Evolutionary conservation across 140 eudicot species (phyloP), one percentile per base, ranked within the genome.

Genomic region (Senecio squalidus): DNA sequence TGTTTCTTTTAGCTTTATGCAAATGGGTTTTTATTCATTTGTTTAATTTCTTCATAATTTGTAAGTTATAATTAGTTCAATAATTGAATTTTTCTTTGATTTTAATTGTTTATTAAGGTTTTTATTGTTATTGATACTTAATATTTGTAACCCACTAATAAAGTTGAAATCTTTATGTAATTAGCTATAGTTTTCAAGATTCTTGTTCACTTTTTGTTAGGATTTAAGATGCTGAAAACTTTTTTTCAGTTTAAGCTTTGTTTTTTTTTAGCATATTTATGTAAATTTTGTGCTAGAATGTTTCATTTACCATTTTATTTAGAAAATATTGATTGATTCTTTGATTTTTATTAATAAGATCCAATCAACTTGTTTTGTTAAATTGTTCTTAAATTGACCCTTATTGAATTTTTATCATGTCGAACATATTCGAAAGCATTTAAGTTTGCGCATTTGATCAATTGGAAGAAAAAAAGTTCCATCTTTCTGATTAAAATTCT

Each of bases 11-110:
- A 18, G 21, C 55, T 59, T 45, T 34, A 55, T 39, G 24, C 21
- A 46, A 46, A 72, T 46, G 49, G 76, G 71, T 62, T 63, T 55
- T 46, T 71, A 28, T 55, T 16, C 60, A 34, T 72, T 56, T 64
- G 61, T 27, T 55, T 64, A 25, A 17, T 72, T 72, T 55, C 60
- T 54, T 62, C 38, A 11, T 71, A 3, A 54, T 56, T 60, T 71
- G n/a, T 45, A 31, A 63, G 11, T 11, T 62, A 1, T 63, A n/a
- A n/a, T n/a, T n/a, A n/a, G n/a, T n/a, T n/a, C n/a, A n/a, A n/a
- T n/a, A n/a, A n/a, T n/a, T n/a, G n/a, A n/a, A n/a, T n/a, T n/a
- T n/a, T n/a, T n/a, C n/a, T n/a, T n/a, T n/a, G n/a, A n/a, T 33
- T 62, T 34, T 54, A 25, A 15, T 56, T 31, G 33, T 52, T 51